Evolutionary conservation across 2,329 filamentous ascomycete genomes (phyloP), one percentile per base, ranked within the genome.

Genomic region (Geosmithia putterillii): DNA sequence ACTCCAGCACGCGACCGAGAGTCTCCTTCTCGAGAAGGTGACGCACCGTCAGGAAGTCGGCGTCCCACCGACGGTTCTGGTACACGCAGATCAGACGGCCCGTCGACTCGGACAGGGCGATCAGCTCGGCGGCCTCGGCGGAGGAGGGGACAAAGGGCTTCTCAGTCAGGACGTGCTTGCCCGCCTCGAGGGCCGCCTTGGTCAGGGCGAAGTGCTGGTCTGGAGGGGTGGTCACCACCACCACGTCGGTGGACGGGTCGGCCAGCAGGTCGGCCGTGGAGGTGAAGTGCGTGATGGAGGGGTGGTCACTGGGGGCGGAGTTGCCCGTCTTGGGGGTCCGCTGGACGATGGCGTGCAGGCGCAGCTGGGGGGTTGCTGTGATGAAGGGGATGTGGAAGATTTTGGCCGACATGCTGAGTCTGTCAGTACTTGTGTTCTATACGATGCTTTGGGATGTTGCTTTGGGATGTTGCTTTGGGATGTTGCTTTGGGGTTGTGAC

Each of bases 341-440:
- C 62, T 92, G 86, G 22, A 90, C 81, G 51, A 92, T 79, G 49
- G 81, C 77, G 56, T 86, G 76, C 18, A 90, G 75, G 42, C 70
- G 78, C 57, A 88, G 71, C 44, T 74, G 66, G 7, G 79, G 69
- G 0, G 81, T 76, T 23, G 72, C 70, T 43, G 67, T 65, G 61
- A 92, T 73, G 63, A 88, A 84, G 48, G 85, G 86, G 56, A 90
- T 87, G 62, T 92, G 85, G 64, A 90, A 92, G 63, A 83, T 71
- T 57, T 88, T 89, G 61, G 86, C 85, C 2, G 74, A 77, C 42
- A 73, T 55, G 57, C 73, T 76, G 45, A 10, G 12, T 23, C 12
- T 20, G 47, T 47, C 18, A 48, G 52, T 52, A 38, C 48, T 28
- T 28, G 14, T 4, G 32, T 43, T 25, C 23, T 25, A 7, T 6